Conservation (phyloP, 169 alveolate species). For the Cryptosporidium ubiquitum region DNA sequence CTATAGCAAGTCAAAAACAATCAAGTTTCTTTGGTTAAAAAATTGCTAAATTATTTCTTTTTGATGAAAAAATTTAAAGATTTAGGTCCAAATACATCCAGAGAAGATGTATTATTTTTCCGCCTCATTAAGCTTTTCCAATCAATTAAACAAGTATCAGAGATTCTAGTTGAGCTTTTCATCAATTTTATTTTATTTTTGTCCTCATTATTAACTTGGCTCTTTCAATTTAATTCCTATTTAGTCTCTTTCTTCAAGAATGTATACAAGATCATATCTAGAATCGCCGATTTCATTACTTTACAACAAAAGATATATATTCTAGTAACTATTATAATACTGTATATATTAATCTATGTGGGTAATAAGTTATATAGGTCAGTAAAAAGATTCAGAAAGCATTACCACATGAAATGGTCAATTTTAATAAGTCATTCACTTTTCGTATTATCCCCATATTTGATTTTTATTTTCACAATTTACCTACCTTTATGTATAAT, state of each 20-base stretch:
- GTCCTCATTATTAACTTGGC: slow-evolving; percentile 16
- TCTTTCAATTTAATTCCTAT: slow-evolving; percentile 37
- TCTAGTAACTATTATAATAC: neutral
- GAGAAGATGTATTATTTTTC: slow-evolving; percentile 25
- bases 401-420: slow-evolving; percentile 17
- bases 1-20: neutral
- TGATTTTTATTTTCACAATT: slow-evolving; percentile 29
- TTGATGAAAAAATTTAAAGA: slow-evolving; percentile 8
- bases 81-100: slow-evolving; percentile 17
- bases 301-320: slow-evolving; percentile 35
- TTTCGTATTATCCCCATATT: slow-evolving; percentile 40
- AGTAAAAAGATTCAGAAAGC: neutral
- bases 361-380: neutral
- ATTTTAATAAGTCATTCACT: slow-evolving; percentile 21
- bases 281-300: slow-evolving; percentile 3
- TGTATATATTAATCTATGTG: neutral
- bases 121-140: slow-evolving; percentile 25
- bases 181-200: slow-evolving; percentile 6
- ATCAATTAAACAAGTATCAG: slow-evolving; percentile 23
- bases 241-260: neutral
- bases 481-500: slow-evolving; percentile 47
- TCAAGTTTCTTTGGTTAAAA: neutral
- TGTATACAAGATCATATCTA: neutral
- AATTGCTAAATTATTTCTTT: no score
- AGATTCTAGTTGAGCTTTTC: slow-evolving; percentile 20